Conservation (phyloP, 1,284 basidiomycete species). For the Pterula multifida region DNA sequence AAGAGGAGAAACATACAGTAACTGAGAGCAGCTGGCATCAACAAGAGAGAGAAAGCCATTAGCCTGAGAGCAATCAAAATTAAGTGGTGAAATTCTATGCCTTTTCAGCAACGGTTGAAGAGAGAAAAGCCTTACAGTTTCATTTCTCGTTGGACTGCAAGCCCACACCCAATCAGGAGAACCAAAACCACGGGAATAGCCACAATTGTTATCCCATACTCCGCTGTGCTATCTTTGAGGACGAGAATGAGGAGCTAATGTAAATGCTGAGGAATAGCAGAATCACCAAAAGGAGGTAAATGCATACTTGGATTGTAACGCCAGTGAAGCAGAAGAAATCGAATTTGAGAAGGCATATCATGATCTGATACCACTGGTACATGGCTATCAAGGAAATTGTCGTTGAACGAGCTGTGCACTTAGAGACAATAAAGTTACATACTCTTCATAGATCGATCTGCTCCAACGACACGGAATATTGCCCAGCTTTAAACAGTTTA, state of each 20-base stretch:
- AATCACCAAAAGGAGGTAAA: too few relatives aligned
- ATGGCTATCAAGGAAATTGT: slow-evolving; percentile 41
- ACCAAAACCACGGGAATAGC: slow-evolving; percentile 72
- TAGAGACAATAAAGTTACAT: slow-evolving; percentile 17
- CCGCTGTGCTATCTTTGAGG: slow-evolving; percentile 44
- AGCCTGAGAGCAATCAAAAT: slow-evolving; percentile 27
- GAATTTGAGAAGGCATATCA: slow-evolving; percentile 78
- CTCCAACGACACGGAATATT: slow-evolving; percentile 76
- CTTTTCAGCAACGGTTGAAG: slow-evolving; percentile 2
- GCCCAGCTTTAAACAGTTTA: slow-evolving; percentile 48
- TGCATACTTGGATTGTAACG: slow-evolving; percentile 71
- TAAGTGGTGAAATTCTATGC: too few relatives aligned
- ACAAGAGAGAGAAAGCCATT: slow-evolving; percentile 52
- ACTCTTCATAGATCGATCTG: slow-evolving; percentile 73
- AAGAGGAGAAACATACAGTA: slow-evolving; percentile 42
- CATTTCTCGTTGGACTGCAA: slow-evolving; percentile 68
- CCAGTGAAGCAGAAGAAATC: slow-evolving; percentile 79
- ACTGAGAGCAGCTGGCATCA: slow-evolving; percentile 65
- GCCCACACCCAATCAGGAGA: slow-evolving; percentile 51
- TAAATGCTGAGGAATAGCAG: too few relatives aligned
- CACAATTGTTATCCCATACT: slow-evolving; percentile 70
- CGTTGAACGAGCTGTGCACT: slow-evolving; percentile 5
- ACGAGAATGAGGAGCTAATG: slow-evolving; percentile 64
- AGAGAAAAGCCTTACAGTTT: slow-evolving; percentile 40
- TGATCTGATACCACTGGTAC: slow-evolving; percentile 77